These are phyloP conservation scores for Odontarrhena argentea DNA, from an alignment of 345 rosid genomes.

Conservation along the genomic window DNA sequence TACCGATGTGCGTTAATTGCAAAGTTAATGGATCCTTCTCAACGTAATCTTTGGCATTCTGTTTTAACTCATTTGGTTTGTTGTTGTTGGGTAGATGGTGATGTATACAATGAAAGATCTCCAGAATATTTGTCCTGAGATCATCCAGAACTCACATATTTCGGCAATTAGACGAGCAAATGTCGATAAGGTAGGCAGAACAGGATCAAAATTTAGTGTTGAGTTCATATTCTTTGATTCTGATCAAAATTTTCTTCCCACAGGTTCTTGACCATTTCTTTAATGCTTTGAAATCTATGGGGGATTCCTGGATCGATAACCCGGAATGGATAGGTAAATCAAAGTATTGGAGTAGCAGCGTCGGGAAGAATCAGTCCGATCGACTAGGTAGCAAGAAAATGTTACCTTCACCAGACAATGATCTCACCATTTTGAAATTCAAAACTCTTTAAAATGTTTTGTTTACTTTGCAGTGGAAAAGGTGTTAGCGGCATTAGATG, in stretches of 20 bases:
- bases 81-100: constrained; percentile 52
- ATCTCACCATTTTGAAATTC: constrained; percentile 3
- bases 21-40: background rate
- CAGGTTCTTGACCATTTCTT: constrained; percentile 61
- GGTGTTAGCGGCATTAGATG: constrained; percentile 59
- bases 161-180: constrained; percentile 51
- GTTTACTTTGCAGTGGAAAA: constrained; percentile 50
- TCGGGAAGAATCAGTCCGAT: constrained; percentile 47
- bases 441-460: background rate
- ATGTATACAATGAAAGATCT: constrained; percentile 71
- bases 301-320: constrained; percentile 64
- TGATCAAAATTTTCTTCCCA: constrained; percentile 11
- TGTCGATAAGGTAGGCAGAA: constrained; percentile 53
- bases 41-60: background rate
- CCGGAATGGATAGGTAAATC: constrained; percentile 56
- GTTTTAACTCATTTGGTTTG: constrained; percentile 4
- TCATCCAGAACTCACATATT: constrained; percentile 45
- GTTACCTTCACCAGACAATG: background rate
- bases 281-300: constrained; percentile 55
- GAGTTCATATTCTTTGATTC: constrained; percentile 7
- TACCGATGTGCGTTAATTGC: constrained; percentile 46
- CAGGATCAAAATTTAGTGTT: background rate
- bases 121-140: constrained; percentile 61
- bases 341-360: constrained; percentile 44
- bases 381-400: constrained; percentile 46